phyloP scores from a whole-genome alignment of 306 rosid species.

The Lathyrus aphaca region DNA sequence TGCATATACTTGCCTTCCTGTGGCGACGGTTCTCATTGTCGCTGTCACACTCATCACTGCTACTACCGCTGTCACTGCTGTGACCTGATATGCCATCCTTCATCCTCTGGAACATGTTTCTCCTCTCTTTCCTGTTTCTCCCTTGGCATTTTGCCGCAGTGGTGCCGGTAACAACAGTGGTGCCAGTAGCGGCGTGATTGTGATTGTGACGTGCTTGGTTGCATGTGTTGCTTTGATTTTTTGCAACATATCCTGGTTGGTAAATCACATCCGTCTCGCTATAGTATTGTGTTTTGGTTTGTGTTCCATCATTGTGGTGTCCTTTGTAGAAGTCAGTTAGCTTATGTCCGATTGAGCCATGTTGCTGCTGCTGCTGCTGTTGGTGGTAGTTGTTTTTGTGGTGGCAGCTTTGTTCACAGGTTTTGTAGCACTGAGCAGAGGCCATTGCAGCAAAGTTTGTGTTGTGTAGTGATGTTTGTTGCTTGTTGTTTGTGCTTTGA shows the following conservation, averaged over 20 bases:
- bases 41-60: constrained; percentile 34
- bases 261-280: neutral
- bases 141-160: neutral
- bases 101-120: constrained; percentile 25
- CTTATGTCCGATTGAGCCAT: constrained; percentile 36
- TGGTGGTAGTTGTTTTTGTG: neutral
- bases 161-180: neutral
- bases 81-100: constrained; percentile 40
- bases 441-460: constrained; percentile 20
- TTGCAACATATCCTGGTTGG: constrained; percentile 6
- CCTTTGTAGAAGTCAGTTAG: constrained; percentile 34
- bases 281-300: constrained; percentile 30
- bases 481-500: too few species aligned
- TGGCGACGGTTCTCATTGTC: constrained; percentile 28
- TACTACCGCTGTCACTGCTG: constrained; percentile 23
- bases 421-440: constrained; percentile 40
- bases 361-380: neutral
- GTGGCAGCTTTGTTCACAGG: constrained; percentile 32
- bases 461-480: neutral
- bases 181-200: neutral
- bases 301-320: constrained; percentile 15
- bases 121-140: constrained; percentile 17
- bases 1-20: too few species aligned
- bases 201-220: neutral
- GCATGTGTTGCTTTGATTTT: constrained; percentile 6